Base-by-base conservation (phyloP, 1,139 yeast species). In the Kurtzmaniella natalensis region DNA sequence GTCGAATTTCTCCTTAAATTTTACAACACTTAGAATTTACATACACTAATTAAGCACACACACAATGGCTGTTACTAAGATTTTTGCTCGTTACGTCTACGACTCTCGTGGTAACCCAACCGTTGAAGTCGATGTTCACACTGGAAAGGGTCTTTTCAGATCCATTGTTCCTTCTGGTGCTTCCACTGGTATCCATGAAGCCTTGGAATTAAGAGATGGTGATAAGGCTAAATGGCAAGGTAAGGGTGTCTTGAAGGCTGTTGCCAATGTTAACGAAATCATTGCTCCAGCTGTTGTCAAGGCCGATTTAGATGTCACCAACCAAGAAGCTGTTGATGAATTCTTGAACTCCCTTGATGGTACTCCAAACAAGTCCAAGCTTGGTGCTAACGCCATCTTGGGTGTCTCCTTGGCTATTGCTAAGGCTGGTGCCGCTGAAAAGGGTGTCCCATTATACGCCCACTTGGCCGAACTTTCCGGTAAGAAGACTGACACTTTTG, bases 41-140 rank as follows among this genome's bases (percentile, higher is more conserved):
- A 30, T 31, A 18, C 20, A 30, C 32, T 26, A 11, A 34, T 23
- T 23, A 13, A 10, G n/a, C n/a, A n/a, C n/a, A n/a, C n/a, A n/a
- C n/a, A n/a, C n/a, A 11, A 64, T 63, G 70, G 59, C 70, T 42
- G 49, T 60, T 40, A 43, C 62, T 37, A 86, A 87, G 71, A 71
- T 86, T 54, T 78, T 73, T 69, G 85, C 96, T 55, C 85, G 96
- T 73, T 80, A 79, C 73, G 94, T 88, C 67, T 88, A 88, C 81
- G 96, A 88, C 72, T 87, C 96, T 52, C 85, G 96, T 73, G 96
- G 95, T 70, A 88, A 88, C 78, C 96, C 96, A 69, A 88, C 96
- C 48, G 96, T 88, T 53, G 96, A 88, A 76, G 96, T 87, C 50
- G 95, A 88, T 57, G 57, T 87, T 51, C 73, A 81, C 75, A 88